These are phyloP conservation scores for Corynespora cassiicola DNA, from an alignment of 2,329 filamentous ascomycete species.

Conservation along the genomic window DNA sequence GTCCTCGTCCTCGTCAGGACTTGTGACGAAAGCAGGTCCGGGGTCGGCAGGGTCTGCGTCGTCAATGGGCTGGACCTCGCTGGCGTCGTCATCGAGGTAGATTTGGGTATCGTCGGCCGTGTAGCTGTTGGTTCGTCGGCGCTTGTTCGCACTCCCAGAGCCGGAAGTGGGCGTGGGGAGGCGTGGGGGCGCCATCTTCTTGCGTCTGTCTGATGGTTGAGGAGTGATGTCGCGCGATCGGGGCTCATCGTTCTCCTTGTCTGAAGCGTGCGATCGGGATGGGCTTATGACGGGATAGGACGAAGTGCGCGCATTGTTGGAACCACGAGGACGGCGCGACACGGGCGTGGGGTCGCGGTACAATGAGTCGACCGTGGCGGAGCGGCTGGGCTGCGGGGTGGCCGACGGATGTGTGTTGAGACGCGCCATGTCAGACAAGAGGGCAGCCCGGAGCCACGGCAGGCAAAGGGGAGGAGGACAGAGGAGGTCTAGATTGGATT, in stretches of 20 bases:
- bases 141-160: constrained; percentile 47
- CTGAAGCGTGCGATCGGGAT: constrained; percentile 41
- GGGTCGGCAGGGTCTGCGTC: constrained; percentile 20
- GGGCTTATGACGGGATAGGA: constrained; percentile 43
- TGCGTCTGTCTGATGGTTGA: constrained; percentile 49
- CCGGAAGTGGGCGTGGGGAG: constrained; percentile 50
- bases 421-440: constrained; percentile 38
- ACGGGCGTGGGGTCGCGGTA: constrained; percentile 45
- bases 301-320: constrained; percentile 25
- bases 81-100: constrained; percentile 15
- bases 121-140: constrained; percentile 51
- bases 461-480: constrained; percentile 7
- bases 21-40: no score
- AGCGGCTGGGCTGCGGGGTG: constrained; percentile 33
- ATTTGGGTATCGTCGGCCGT: constrained; percentile 11
- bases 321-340: constrained; percentile 14
- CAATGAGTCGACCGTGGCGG: constrained; percentile 40
- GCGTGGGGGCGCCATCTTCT: constrained; percentile 43
- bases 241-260: constrained; percentile 53
- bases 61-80: constrained; percentile 14
- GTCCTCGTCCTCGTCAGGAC: constrained; percentile 31
- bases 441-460: constrained; percentile 2
- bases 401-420: constrained; percentile 41
- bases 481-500: constrained; percentile 6
- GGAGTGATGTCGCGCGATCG: constrained; percentile 36